These are phyloP conservation scores for Arxiozyma bovina DNA, from an alignment of 1,139 yeast genomes.

Conservation along the genomic window DNA sequence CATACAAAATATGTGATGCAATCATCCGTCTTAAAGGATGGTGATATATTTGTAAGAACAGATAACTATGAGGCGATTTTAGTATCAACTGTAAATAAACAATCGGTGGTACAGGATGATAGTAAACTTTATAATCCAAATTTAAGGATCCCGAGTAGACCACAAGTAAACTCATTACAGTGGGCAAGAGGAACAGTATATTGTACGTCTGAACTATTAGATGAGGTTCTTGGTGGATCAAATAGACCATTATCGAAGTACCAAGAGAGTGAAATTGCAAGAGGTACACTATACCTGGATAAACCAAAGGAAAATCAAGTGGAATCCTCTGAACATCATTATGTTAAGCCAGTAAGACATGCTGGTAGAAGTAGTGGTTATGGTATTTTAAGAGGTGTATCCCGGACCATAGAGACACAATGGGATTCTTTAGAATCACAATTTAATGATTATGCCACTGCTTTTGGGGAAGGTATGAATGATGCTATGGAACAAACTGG, in stretches of 20 bases:
- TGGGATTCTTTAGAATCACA: slow-evolving; percentile 48
- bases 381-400: slow-evolving; percentile 34
- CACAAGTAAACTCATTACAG: slow-evolving; percentile 68
- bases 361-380: slow-evolving; percentile 31
- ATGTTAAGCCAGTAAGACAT: slow-evolving; percentile 44
- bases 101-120: slow-evolving; percentile 26
- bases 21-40: slow-evolving; percentile 52
- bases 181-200: slow-evolving; percentile 78
- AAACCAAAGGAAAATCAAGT: slow-evolving; percentile 14
- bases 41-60: slow-evolving; percentile 61
- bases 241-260: slow-evolving; percentile 46
- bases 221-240: slow-evolving; percentile 51
- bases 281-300: slow-evolving; percentile 42
- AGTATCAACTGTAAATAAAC: slow-evolving; percentile 38
- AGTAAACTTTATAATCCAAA: slow-evolving; percentile 54
- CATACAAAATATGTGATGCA: slow-evolving; percentile 36
- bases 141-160: slow-evolving; percentile 65
- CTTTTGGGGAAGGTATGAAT: slow-evolving; percentile 45
- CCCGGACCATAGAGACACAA: slow-evolving; percentile 45
- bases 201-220: slow-evolving; percentile 51
- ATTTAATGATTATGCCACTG: slow-evolving; percentile 50
- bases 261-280: slow-evolving; percentile 49
- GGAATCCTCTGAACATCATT: slow-evolving; percentile 31
- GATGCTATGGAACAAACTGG: slow-evolving; percentile 46
- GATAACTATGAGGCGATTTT: slow-evolving; percentile 50